Evolutionary conservation across 116 monocot genomes (phyloP), one percentile per base, ranked within the genome.

Genomic region (Trichopus zeylanicus): DNA sequence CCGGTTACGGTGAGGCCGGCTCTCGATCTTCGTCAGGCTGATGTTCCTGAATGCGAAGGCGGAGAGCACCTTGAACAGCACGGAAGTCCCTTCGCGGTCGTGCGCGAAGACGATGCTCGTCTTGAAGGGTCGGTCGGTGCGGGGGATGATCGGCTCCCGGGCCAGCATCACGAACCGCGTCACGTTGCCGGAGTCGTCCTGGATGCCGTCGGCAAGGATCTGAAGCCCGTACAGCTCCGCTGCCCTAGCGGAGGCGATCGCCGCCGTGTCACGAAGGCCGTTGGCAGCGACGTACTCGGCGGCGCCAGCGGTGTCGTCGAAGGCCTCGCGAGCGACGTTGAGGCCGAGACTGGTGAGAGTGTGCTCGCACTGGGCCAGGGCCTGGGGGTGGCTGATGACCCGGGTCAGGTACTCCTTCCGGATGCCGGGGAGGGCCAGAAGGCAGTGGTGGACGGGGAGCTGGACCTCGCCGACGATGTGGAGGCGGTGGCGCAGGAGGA

Each of bases 401-500:
- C 79, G 79, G 32, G 80, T 71, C 26, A 80, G 70, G 57, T 62
- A 54, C 46, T 80, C 68, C 59, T 60, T 67, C 35, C 75, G 74
- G 38, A 75, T 75, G 8, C 75, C 75, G 5, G 81, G 81, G 62
- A 75, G 75, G 67, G 71, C 75, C 9, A 87, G 73, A 42, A 87
- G 87, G 73, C 82, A 87, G 73, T 82, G 82, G 70, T 87, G 87
- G 29, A 87, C 87, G 31, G 87, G 78, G 29, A 87, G 76, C 70
- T 87, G 87, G 22, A 87, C 87, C 57, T 87, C 82, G 21, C 87
- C 87, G 30, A 87, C 82, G 73, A 87, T 87, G 68, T 87, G 87
- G 23, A 87, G 75, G 23, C 87, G 72, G 72, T 87, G 87, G 16
- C 78, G 75, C 30, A 87, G 78, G 39, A 82, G 86, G 20, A 86